Evolutionary conservation across 306 rosid species (phyloP).

Genomic region (Lithocarpus polystachyus): DNA sequence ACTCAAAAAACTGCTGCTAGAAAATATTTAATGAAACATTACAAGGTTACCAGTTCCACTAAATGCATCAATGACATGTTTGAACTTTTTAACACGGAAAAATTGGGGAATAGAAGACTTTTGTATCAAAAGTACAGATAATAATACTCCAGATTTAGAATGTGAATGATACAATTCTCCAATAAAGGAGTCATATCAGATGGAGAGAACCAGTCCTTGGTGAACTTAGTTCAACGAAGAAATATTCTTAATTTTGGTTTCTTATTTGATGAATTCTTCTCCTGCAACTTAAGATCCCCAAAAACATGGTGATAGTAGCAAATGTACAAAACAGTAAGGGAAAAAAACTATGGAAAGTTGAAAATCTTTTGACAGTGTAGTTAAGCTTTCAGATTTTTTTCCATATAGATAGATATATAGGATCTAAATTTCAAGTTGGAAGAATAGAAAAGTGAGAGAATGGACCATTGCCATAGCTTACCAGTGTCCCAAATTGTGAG

Average conservation of each 20-base stretch:
- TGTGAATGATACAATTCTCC: neutral
- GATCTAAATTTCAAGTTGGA: neutral
- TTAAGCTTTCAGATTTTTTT: neutral
- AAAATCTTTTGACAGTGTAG: neutral
- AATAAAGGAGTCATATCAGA: neutral
- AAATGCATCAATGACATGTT: neutral
- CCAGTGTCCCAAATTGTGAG: constrained; percentile 99
- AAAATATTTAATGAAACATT: neutral
- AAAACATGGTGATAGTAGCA: neutral
- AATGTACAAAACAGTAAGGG: neutral
- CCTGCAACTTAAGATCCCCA: neutral
- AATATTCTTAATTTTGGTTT: neutral
- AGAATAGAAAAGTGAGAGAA: neutral
- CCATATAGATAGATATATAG: neutral
- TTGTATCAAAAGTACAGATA: neutral
- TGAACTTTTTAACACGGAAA: neutral
- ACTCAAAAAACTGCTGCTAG: neutral
- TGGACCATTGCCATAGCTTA: constrained; percentile 20
- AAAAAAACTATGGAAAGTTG: neutral
- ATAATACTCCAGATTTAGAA: neutral
- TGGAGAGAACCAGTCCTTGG: neutral
- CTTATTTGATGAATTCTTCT: neutral
- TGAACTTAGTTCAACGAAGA: neutral
- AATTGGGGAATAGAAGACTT: neutral
- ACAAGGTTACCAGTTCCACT: neutral